Evolutionary conservation across 1,284 basidiomycete genomes (phyloP).

Genomic region (Blastosporella zonata): DNA sequence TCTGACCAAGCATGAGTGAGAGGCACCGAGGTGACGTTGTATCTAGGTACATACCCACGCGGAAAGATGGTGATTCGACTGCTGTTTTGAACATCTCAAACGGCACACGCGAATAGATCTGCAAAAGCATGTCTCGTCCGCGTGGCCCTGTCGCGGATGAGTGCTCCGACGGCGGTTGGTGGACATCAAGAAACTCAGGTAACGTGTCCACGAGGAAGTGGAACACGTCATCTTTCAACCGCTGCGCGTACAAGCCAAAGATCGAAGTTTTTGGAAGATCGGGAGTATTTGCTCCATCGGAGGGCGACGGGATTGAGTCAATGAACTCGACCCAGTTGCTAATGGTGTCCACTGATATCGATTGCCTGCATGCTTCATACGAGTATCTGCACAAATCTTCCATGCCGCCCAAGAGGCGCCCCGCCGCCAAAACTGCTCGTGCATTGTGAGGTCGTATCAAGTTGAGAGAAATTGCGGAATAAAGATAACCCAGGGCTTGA

Average conservation of each 20-base stretch:
- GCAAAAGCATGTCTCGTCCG: conserved; percentile 64
- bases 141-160: conserved; percentile 34
- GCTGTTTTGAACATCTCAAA: conserved; percentile 82
- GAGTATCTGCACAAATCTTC: conserved; percentile 76
- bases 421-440: conserved; percentile 77
- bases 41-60: conserved; percentile 56
- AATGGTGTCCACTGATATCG: conserved; percentile 72
- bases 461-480: conserved; percentile 67
- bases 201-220: conserved; percentile 74
- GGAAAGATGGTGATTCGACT: conserved; percentile 72
- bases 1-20: conserved; percentile 18
- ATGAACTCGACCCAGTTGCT: conserved; percentile 75
- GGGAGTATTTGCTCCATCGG: conserved; percentile 53
- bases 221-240: conserved; percentile 68
- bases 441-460: conserved; percentile 74
- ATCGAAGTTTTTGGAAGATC: conserved; percentile 53
- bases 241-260: conserved; percentile 69
- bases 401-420: conserved; percentile 81
- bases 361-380: conserved; percentile 73
- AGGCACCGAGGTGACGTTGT: conserved; percentile 13
- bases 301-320: conserved; percentile 51
- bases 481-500: conserved; percentile 73
- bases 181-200: conserved; percentile 58
- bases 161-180: conserved; percentile 33
- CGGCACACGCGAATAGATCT: conserved; percentile 71